These are phyloP conservation scores for Gracilaria caudata DNA, from an alignment of 23 red algal genomes.

Conservation along the genomic window DNA sequence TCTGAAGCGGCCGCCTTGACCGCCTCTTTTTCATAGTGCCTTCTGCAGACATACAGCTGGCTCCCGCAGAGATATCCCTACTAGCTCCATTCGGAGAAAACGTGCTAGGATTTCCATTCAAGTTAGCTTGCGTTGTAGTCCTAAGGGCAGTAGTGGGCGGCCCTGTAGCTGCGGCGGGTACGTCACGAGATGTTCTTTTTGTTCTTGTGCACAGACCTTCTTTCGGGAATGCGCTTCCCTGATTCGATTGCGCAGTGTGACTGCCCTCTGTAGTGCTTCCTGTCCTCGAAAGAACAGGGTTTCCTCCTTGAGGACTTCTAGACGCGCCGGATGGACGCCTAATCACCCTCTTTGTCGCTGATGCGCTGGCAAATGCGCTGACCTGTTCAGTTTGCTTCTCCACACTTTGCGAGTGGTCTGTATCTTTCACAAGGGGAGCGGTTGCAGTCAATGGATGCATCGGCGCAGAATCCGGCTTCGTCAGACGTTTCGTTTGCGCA, in stretches of 20 bases:
- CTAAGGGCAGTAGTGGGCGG: background rate
- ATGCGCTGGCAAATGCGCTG: slow-evolving; percentile 11
- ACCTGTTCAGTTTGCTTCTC: background rate
- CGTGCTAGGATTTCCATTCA: background rate
- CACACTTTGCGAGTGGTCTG: background rate
- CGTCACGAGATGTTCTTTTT: background rate
- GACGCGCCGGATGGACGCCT: background rate
- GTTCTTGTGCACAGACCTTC: background rate
- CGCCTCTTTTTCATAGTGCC: slow-evolving; percentile 46
- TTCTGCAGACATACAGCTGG: slow-evolving; percentile 36
- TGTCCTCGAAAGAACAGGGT: background rate
- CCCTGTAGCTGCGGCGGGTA: background rate
- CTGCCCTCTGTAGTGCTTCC: background rate
- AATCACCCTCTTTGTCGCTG: background rate
- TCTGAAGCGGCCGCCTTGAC: background rate
- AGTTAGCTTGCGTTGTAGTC: background rate
- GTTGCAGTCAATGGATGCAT: background rate
- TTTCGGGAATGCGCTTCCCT: background rate
- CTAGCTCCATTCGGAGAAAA: background rate
- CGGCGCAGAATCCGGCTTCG: background rate
- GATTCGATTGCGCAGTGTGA: background rate
- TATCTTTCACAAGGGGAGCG: background rate
- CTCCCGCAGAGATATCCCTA: background rate
- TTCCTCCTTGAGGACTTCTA: background rate
- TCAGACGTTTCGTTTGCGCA: background rate